A percentile compares a stretch with the other conserved stretches of the same genome.
Evolutionary conservation across 2,329 filamentous ascomycete genomes (phyloP).

Genomic region (Colletotrichum sp.): DNA sequence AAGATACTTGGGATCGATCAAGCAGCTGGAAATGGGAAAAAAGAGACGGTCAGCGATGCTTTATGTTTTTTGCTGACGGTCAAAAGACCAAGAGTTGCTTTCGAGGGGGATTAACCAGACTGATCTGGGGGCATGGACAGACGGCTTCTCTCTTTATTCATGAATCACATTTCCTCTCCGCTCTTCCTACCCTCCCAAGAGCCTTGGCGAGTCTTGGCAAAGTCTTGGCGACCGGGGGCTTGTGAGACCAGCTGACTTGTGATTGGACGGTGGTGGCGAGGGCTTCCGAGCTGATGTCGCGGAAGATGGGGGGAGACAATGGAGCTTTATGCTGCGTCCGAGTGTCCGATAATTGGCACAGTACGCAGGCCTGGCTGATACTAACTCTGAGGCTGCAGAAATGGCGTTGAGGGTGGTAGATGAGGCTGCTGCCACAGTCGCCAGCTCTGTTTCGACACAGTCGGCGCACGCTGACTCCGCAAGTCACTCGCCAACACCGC

Average conservation of each 20-base stretch:
- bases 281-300: slow-evolving; percentile 19
- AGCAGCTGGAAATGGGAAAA: neutral
- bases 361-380: neutral
- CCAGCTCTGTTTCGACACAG: neutral
- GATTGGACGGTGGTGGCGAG: slow-evolving; percentile 10
- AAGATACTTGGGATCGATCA: slow-evolving; percentile 2
- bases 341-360: neutral
- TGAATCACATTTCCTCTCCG: slow-evolving; percentile 23
- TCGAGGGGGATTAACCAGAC: neutral
- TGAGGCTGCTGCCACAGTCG: neutral
- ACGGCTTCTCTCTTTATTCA: slow-evolving; percentile 20
- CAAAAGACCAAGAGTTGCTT: neutral
- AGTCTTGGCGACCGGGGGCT: slow-evolving; percentile 19
- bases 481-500: slow-evolving; percentile 16
- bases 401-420: neutral
- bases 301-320: slow-evolving; percentile 6
- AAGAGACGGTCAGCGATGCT: slow-evolving; percentile 15
- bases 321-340: neutral
- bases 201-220: slow-evolving; percentile 20
- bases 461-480: neutral
- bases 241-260: neutral
- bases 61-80: slow-evolving; percentile 18
- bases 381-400: neutral
- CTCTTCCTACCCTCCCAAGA: slow-evolving; percentile 19
- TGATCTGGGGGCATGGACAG: slow-evolving; percentile 14